These are phyloP conservation scores for Podila clonocystis DNA, from an alignment of 192 early-diverging fungal species.

Conservation along the genomic window DNA sequence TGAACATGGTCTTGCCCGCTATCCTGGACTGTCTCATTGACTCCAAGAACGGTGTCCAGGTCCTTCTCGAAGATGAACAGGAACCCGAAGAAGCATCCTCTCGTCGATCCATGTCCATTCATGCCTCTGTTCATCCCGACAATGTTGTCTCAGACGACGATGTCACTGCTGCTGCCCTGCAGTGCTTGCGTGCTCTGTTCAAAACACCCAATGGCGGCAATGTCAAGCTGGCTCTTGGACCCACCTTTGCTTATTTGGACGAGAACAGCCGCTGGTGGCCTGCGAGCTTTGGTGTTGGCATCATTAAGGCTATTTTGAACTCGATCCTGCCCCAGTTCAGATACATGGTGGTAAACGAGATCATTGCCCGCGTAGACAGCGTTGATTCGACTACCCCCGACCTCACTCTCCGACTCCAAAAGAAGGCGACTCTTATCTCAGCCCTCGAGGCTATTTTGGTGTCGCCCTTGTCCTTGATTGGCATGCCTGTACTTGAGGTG, in stretches of 20 bases:
- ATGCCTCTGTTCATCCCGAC: conserved; percentile 29
- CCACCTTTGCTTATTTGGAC: conserved; percentile 48
- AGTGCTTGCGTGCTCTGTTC: conserved; percentile 50
- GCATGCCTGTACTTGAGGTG: conserved; percentile 63
- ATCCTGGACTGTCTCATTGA: conserved; percentile 56
- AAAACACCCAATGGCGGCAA: conserved; percentile 31
- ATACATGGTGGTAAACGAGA: conserved; percentile 60
- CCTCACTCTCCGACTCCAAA: conserved; percentile 32
- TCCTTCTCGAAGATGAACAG: conserved; percentile 11
- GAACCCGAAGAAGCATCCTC: neutral
- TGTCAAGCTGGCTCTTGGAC: conserved; percentile 34
- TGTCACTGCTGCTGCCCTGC: conserved; percentile 40
- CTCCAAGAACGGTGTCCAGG: conserved; percentile 32
- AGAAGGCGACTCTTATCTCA: conserved; percentile 57
- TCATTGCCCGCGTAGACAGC: conserved; percentile 53
- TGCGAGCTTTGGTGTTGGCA: conserved; percentile 43
- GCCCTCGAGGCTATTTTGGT: conserved; percentile 57
- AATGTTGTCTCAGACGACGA: conserved; percentile 36
- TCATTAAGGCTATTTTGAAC: conserved; percentile 42
- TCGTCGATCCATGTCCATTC: conserved; percentile 32
- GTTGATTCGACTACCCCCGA: conserved; percentile 41
- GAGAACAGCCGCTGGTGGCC: conserved; percentile 52
- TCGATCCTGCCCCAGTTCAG: conserved; percentile 56
- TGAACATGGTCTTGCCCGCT: conserved; percentile 66
- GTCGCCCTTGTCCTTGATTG: conserved; percentile 54